phyloP scores from a whole-genome alignment of 1,284 basidiomycete species.

The Marasmius oreades region DNA sequence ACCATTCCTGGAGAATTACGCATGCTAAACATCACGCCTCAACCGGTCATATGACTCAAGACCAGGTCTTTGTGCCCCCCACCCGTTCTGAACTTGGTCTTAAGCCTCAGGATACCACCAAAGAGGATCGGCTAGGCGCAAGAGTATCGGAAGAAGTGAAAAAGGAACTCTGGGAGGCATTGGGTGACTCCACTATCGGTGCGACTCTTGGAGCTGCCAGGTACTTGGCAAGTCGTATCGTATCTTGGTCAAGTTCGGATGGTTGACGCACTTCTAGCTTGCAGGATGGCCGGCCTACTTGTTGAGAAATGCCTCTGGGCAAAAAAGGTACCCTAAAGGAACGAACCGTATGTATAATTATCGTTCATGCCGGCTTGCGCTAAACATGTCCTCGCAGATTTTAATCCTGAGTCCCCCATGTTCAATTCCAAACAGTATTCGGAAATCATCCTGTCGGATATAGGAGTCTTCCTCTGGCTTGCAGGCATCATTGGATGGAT shows the following conservation, averaged over 20 bases:
- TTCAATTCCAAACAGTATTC: slow-evolving; percentile 81
- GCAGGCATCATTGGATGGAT: slow-evolving; percentile 58
- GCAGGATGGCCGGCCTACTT: slow-evolving; percentile 90
- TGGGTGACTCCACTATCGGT: slow-evolving; percentile 91
- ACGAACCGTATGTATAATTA: slow-evolving; percentile 72
- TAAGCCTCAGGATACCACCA: slow-evolving; percentile 59
- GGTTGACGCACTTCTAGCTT: slow-evolving; percentile 42
- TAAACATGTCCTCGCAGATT: slow-evolving; percentile 50
- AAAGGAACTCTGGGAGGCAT: slow-evolving; percentile 80
- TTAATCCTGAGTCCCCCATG: slow-evolving; percentile 78
- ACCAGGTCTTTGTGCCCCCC: slow-evolving; percentile 95
- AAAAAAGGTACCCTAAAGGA: slow-evolving; percentile 76
- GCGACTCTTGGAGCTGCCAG: slow-evolving; percentile 63
- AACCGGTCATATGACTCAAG: slow-evolving; percentile 92
- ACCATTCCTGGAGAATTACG: slow-evolving; percentile 97
- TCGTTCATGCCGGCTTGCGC: slow-evolving; percentile 12
- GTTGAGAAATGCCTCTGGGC: slow-evolving; percentile 84
- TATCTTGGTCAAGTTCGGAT: slow-evolving; percentile 1
- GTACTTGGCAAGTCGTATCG: slow-evolving; percentile 65
- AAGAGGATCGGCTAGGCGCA: slow-evolving; percentile 67
- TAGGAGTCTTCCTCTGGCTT: slow-evolving; percentile 79
- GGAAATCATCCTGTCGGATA: slow-evolving; percentile 82
- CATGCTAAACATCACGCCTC: slow-evolving; percentile 97
- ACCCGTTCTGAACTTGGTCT: slow-evolving; percentile 77
- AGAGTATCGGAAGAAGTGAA: slow-evolving; percentile 72